Percentiles rank a stretch among this genome's conserved stretches.
These are phyloP conservation scores for Colletotrichum kahawae DNA, from an alignment of 2,329 filamentous ascomycete species.

Conservation along the genomic window DNA sequence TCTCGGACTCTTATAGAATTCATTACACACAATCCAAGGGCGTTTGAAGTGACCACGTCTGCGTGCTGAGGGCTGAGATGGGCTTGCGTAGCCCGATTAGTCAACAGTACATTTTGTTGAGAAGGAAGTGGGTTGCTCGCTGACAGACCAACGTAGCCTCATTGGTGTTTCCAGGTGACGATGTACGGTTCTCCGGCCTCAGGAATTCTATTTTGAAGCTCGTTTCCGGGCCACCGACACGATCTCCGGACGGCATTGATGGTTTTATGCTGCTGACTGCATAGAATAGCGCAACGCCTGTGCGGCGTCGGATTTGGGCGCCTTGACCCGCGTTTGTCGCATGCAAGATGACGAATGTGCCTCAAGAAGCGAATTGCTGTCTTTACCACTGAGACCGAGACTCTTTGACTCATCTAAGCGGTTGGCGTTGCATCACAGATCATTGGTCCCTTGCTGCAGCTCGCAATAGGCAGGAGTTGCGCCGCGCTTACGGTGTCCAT, in stretches of 20 bases:
- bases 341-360: background rate
- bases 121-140: background rate
- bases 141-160: background rate
- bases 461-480: background rate
- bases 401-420: background rate
- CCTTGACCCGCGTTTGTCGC: background rate
- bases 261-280: background rate
- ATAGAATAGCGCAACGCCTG: background rate
- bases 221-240: background rate
- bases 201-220: background rate
- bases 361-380: background rate
- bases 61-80: background rate
- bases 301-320: background rate
- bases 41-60: background rate
- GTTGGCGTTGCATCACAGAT: background rate
- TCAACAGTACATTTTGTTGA: slow-evolving; percentile 8
- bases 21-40: background rate
- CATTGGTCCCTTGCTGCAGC: background rate
- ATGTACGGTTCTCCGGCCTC: background rate
- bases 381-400: background rate
- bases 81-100: background rate
- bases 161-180: background rate
- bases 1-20: background rate
- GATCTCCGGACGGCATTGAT: background rate
- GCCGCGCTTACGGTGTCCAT: background rate